A percentile compares a stretch with the other conserved stretches of the same genome.
phyloP scores from a whole-genome alignment of 2,329 filamentous ascomycete genomes.

The Arachnomyces sp. region DNA sequence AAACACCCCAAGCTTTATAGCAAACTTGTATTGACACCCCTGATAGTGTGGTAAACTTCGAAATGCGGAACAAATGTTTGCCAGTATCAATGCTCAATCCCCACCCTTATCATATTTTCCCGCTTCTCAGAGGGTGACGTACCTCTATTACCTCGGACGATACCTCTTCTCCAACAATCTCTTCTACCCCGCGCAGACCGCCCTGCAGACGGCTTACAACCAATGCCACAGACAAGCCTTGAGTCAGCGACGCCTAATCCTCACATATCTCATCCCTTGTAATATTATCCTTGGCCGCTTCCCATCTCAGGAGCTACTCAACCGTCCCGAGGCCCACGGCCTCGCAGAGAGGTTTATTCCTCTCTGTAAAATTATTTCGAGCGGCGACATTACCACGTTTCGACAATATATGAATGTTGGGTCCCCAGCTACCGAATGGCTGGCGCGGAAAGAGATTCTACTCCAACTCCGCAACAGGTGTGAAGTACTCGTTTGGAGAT shows the following conservation, averaged over 20 bases:
- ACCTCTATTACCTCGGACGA: conserved; percentile 86
- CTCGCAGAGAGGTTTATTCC: conserved; percentile 62
- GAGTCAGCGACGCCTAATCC: conserved; percentile 67
- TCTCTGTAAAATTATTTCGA: conserved; percentile 61
- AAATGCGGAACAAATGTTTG: conserved; percentile 79
- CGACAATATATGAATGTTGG: conserved; percentile 55
- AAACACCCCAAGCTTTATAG: background rate
- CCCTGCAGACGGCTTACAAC: conserved; percentile 69
- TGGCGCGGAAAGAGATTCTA: conserved; percentile 66
- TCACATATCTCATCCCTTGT: conserved; percentile 72
- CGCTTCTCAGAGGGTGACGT: conserved; percentile 78
- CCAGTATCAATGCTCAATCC: conserved; percentile 74
- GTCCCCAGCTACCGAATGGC: conserved; percentile 56
- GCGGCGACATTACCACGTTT: conserved; percentile 67
- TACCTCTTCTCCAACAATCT: conserved; percentile 82
- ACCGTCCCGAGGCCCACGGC: conserved; percentile 59
- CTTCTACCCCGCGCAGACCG: conserved; percentile 66
- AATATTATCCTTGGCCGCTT: conserved; percentile 82
- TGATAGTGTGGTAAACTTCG: conserved; percentile 69
- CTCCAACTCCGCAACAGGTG: conserved; percentile 68
- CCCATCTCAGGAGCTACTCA: conserved; percentile 58
- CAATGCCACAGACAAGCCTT: conserved; percentile 55
- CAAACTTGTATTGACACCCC: conserved; percentile 1
- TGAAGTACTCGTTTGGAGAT: conserved; percentile 76
- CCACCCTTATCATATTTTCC: conserved; percentile 76